Evolutionary conservation across 164 flowering plant genomes (phyloP), one percentile per base, ranked within the genome.

Genomic region (Chimonanthus salicifolius): DNA sequence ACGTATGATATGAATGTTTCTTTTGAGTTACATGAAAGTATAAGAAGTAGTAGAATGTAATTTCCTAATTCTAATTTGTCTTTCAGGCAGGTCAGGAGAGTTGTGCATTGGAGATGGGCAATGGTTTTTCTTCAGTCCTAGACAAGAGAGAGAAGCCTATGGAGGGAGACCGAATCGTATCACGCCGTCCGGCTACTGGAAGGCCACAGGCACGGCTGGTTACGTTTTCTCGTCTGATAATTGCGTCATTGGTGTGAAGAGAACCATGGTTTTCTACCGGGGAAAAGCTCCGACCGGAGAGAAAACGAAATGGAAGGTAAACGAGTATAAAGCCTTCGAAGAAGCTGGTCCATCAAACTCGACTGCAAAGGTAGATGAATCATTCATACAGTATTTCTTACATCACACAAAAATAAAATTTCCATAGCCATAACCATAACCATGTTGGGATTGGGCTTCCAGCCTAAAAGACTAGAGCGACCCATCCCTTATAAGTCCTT

Each of bases 131-230:
- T 89, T 89, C 79, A 62, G 77, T 0, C 88, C 89, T 0, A 82
- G 84, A 70, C 91, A 88, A 68, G 87, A 86, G 76, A 82, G 82
- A 49, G 94, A 89, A 76, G 84, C 84, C 1, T 79, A 86, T 2
- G 91, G 94, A 21, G 94, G 94, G 20, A 82, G 89, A 67, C 87
- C 94, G 0, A 84, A 74, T 51, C 74, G 94, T 48, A 82, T 81
- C 16, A 86, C 94, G 0, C 71, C 66, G 3, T 77, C 82, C 0
- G 94, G 94, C 3, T 89, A 84, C 72, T 89, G 94, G 94, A 89
- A 89, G 69, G 94, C 94, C 0, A 88, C 94, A 0, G 94, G 94
- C 13, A 84, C 90, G 64, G 90, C 94, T 11, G 78, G 87, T 6
- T 74, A 47, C 48, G 88, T 88, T 15, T 90, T 79, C 75, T 88